Evolutionary conservation across 1,139 yeast genomes (phyloP).

Genomic region (Taphrina confusa): DNA sequence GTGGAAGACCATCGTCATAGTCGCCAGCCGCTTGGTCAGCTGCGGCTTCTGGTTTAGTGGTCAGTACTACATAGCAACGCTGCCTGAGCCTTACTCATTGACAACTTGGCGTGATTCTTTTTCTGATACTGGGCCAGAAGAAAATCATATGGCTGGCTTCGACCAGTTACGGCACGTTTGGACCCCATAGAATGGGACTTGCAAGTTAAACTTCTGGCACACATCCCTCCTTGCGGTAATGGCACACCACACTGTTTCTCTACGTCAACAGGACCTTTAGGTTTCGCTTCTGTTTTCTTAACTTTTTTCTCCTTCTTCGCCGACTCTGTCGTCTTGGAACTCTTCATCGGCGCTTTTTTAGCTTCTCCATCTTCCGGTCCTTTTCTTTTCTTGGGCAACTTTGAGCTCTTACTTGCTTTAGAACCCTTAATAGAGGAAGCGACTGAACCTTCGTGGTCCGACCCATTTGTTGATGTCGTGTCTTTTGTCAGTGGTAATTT

Average conservation of each 20-base stretch:
- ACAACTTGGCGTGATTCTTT: slow-evolving; percentile 68
- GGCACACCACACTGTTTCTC: slow-evolving; percentile 97
- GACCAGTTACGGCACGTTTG: slow-evolving; percentile 88
- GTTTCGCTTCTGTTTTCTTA: slow-evolving; percentile 28
- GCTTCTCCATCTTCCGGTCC: slow-evolving; percentile 2
- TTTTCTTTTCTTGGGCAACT: slow-evolving; percentile 18
- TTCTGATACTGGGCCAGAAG: slow-evolving; percentile 86
- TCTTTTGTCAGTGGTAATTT: background rate
- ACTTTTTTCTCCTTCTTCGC: slow-evolving; percentile 27
- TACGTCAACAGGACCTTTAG: slow-evolving; percentile 62
- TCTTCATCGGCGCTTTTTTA: slow-evolving; percentile 21
- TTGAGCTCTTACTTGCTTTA: slow-evolving; percentile 12
- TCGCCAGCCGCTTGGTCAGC: slow-evolving; percentile 40
- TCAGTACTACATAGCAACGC: slow-evolving; percentile 26
- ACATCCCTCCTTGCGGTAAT: slow-evolving; percentile 83
- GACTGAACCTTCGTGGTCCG: slow-evolving; percentile 18
- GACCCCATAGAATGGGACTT: slow-evolving; percentile 99
- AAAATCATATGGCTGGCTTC: slow-evolving; percentile 89
- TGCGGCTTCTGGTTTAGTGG: slow-evolving; percentile 34
- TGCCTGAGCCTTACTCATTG: slow-evolving; percentile 51
- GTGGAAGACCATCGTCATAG: slow-evolving; percentile 39
- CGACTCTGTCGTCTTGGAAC: slow-evolving; percentile 9
- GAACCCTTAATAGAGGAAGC: background rate
- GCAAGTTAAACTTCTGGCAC: slow-evolving; percentile 94
- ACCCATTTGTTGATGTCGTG: background rate